Percentiles rank a stretch among this genome's conserved stretches.
These are phyloP conservation scores for Zychaea mexicana DNA, from an alignment of 371 early-diverging fungal species.

Conservation along the genomic window DNA sequence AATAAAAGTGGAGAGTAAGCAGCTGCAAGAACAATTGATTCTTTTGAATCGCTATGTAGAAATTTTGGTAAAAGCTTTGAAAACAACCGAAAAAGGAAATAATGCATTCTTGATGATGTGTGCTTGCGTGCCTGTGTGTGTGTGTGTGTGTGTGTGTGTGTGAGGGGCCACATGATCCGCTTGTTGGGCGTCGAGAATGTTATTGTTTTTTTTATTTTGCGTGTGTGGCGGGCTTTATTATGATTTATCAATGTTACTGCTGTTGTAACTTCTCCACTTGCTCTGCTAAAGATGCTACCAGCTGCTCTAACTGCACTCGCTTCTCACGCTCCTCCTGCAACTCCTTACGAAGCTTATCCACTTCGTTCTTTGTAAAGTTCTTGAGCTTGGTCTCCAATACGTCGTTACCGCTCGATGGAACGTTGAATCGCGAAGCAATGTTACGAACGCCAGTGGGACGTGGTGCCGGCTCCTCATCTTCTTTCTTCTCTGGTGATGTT, in stretches of 20 bases:
- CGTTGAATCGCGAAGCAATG: slow-evolving; percentile 56
- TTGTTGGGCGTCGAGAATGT: slow-evolving; percentile 6
- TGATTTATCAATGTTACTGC: slow-evolving; percentile 3
- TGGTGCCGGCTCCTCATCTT: slow-evolving; percentile 25
- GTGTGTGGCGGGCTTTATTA: not conserved
- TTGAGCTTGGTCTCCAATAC: slow-evolving; percentile 60
- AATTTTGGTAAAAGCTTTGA: slow-evolving; percentile 9
- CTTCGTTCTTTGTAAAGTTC: slow-evolving; percentile 60
- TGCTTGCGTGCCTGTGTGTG: no score
- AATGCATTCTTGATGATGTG: slow-evolving; percentile 10
- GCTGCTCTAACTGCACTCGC: slow-evolving; percentile 47
- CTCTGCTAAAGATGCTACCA: slow-evolving; percentile 42
- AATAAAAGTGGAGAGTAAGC: slow-evolving; percentile 4
- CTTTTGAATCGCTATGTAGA: not conserved
- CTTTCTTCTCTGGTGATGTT: slow-evolving; percentile 18
- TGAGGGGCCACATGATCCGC: no score
- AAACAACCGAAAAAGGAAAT: slow-evolving; percentile 22
- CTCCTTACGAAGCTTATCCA: slow-evolving; percentile 56
- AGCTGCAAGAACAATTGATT: not conserved
- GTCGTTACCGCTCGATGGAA: slow-evolving; percentile 48
- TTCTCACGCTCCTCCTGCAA: slow-evolving; percentile 56
- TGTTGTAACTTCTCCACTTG: slow-evolving; percentile 35
- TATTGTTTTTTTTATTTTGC: not conserved
- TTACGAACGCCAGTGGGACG: slow-evolving; percentile 58
- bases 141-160: no score